Percentiles rank a stretch among this genome's conserved stretches.
Conservation (phyloP, 176 grass and related monocot species). For the Paspalum notatum region DNA sequence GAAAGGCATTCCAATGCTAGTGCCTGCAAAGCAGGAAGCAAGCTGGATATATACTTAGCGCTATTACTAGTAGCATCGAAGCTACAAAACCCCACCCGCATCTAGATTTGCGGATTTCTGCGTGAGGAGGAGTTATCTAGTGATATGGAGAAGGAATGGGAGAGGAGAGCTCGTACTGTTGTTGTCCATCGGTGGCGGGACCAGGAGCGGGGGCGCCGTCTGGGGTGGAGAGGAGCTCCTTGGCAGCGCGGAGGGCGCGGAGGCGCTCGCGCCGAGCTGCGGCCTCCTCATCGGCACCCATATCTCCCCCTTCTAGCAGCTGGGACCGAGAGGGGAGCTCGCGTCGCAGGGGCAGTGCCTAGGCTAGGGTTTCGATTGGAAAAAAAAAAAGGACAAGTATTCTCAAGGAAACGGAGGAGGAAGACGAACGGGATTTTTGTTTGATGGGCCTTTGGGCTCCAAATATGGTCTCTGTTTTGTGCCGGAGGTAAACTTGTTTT, state of each 20-base stretch:
- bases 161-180: background rate
- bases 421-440: background rate
- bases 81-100: too few species aligned
- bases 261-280: conserved; percentile 62
- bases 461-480: too few species aligned
- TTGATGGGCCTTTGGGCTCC: background rate
- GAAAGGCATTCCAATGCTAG: background rate
- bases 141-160: background rate
- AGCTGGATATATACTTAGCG: too few species aligned
- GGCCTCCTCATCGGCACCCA: conserved; percentile 61
- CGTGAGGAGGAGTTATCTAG: background rate
- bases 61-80: too few species aligned
- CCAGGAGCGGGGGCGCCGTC: conserved; percentile 39
- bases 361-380: conserved; percentile 62
- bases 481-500: too few species aligned
- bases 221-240: conserved; percentile 63
- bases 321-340: background rate
- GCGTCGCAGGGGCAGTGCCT: background rate
- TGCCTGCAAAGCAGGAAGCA: too few species aligned
- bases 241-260: conserved; percentile 65
- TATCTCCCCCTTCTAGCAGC: conserved; percentile 20
- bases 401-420: background rate
- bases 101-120: background rate
- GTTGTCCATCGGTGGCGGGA: conserved; percentile 25
- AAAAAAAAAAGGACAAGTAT: too few species aligned